Evolutionary conservation across 108 stramenopile genomes (phyloP).

Genomic region (Cyclotella baltica): DNA sequence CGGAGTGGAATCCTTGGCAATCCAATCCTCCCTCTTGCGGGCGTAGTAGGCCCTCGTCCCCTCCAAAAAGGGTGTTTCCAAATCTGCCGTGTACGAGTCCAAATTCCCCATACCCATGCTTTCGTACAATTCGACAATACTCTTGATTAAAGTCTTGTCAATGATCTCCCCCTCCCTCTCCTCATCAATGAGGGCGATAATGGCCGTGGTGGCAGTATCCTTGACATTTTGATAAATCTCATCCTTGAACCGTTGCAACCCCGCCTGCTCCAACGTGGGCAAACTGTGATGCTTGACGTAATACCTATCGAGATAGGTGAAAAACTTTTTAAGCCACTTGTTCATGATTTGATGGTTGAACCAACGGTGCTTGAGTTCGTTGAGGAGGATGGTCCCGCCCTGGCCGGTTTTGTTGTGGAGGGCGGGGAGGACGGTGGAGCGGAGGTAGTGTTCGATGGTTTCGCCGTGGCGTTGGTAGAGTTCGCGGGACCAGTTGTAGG

Average conservation of each 20-base stretch:
- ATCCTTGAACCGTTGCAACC: constrained; percentile 92
- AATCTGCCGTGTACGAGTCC: constrained; percentile 90
- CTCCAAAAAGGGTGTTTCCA: constrained; percentile 91
- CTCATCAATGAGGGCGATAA: constrained; percentile 92
- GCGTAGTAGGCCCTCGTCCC: constrained; percentile 94
- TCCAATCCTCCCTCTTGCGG: constrained; percentile 96
- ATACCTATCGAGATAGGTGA: constrained; percentile 98
- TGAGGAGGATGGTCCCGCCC: constrained; percentile 87
- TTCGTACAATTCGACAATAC: constrained; percentile 96
- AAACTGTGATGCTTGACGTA: constrained; percentile 97
- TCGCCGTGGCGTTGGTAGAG: constrained; percentile 97
- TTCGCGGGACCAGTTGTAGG: constrained; percentile 99
- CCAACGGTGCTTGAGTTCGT: constrained; percentile 96
- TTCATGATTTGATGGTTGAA: constrained; percentile 99
- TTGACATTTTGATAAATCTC: constrained; percentile 96
- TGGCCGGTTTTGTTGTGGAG: constrained; percentile 86
- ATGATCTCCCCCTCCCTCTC: constrained; percentile 96
- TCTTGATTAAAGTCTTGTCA: constrained; percentile 94
- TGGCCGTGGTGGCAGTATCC: constrained; percentile 82
- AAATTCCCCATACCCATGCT: constrained; percentile 96
- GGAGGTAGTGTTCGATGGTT: constrained; percentile 93
- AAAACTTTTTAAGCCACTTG: constrained; percentile 99
- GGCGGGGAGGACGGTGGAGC: constrained; percentile 89
- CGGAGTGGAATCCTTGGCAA: constrained; percentile 93
- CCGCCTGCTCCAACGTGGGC: constrained; percentile 91